Evolutionary conservation across 208 protist species (phyloP), one percentile per base, ranked within the genome.

Genomic region (Porcisia hertigi): DNA sequence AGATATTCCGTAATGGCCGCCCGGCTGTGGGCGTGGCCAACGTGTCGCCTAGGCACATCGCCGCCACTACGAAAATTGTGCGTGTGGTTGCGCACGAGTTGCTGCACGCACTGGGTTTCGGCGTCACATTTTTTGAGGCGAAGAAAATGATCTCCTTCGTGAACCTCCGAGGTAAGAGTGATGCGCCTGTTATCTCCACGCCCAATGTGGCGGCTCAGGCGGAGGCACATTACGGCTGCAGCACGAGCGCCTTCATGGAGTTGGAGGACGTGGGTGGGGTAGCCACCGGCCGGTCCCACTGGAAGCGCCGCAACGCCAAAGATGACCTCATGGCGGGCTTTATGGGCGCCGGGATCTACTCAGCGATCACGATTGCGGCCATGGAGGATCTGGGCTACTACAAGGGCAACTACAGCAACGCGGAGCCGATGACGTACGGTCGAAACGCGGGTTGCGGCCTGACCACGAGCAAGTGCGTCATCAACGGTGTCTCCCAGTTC

Each of bases 341-440:
- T 36, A 52, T 25, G 39, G 43, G 47, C 63, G 71, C n/a, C n/a
- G n/a, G n/a, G n/a, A n/a, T n/a, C n/a, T n/a, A n/a, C n/a, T n/a
- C n/a, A n/a, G n/a, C n/a, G 8, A 65, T 98, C 7, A 98, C 94
- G 18, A 83, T 98, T 54, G 84, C 93, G 0, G 64, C 84, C 2
- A 93, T 98, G 62, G 80, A 96, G 43, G 92, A 97, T 73, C 70
- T 90, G 16, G 88, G 88, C 34, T 94, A 80, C 71, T 98, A 97
- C 82, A 52, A 65, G 11, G 91, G 80, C 39, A 84, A 88, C 75
- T 95, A 89, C 76, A 70, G 2, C 47, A 84, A 84, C 49, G 88
- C 83, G 9, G 86, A 96, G 58, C 63, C 66, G n/a, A 91, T 97
- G 81, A 25, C 58, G n/a, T 98, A 88, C 86, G 94, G 95, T 43